Evolutionary conservation across 2,329 filamentous ascomycete species (phyloP).

Genomic region (Fusarium begoniae): DNA sequence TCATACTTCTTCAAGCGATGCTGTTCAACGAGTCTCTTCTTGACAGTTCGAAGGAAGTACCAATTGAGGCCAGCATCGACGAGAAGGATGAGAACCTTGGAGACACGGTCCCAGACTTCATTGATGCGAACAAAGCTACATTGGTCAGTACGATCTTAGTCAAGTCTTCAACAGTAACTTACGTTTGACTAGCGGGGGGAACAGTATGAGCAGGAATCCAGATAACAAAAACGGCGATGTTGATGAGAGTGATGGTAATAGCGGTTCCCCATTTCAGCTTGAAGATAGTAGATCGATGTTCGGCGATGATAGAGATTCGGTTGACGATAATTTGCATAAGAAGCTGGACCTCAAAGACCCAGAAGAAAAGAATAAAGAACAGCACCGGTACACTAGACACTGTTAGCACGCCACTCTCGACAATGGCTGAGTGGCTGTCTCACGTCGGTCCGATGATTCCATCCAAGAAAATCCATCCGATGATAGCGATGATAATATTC

Average conservation of each 20-base stretch:
- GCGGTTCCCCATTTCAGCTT: slow-evolving; percentile 59
- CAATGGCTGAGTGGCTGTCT: neutral
- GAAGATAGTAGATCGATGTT: slow-evolving; percentile 49
- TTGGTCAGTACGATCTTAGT: neutral
- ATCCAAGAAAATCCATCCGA: slow-evolving; percentile 53
- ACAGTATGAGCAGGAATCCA: slow-evolving; percentile 59
- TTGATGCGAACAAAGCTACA: slow-evolving; percentile 55
- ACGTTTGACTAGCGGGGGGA: slow-evolving; percentile 51
- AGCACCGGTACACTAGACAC: slow-evolving; percentile 43
- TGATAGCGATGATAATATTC: slow-evolving; percentile 50
- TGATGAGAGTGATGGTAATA: slow-evolving; percentile 57
- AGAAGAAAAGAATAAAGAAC: slow-evolving; percentile 51
- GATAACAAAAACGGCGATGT: slow-evolving; percentile 62
- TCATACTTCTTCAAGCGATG: slow-evolving; percentile 60
- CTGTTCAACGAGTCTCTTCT: slow-evolving; percentile 56
- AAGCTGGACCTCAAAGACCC: slow-evolving; percentile 59
- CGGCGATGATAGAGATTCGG: slow-evolving; percentile 59
- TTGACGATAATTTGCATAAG: slow-evolving; percentile 66
- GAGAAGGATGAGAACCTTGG: slow-evolving; percentile 61
- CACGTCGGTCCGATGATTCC: slow-evolving; percentile 47
- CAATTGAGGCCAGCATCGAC: slow-evolving; percentile 62
- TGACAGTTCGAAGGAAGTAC: slow-evolving; percentile 60
- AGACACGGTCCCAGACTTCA: slow-evolving; percentile 61
- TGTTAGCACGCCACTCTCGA: neutral
- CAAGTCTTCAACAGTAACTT: neutral